These are phyloP conservation scores for Russula earlei DNA, from an alignment of 768 basidiomycete genomes.

Conservation along the genomic window DNA sequence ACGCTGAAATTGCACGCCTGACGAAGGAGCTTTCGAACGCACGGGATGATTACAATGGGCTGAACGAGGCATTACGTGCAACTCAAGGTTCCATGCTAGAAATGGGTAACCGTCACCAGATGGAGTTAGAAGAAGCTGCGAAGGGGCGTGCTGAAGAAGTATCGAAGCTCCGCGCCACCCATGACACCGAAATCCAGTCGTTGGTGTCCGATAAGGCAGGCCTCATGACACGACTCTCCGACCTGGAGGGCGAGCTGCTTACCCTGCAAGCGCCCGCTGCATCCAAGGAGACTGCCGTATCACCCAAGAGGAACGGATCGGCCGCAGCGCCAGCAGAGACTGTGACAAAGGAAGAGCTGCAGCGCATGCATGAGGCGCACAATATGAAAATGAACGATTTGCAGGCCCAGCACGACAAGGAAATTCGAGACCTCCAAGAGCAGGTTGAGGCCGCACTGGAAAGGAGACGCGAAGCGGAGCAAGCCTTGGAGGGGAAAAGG, in stretches of 20 bases:
- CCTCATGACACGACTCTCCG: slow-evolving; percentile 52
- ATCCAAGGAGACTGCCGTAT: slow-evolving; percentile 32
- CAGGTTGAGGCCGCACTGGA: slow-evolving; percentile 46
- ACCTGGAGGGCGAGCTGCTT: slow-evolving; percentile 69
- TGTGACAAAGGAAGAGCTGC: slow-evolving; percentile 69
- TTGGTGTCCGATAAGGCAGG: slow-evolving; percentile 55
- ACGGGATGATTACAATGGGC: slow-evolving; percentile 61
- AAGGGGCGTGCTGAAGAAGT: slow-evolving; percentile 61
- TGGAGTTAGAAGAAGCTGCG: slow-evolving; percentile 70
- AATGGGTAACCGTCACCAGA: slow-evolving; percentile 57
- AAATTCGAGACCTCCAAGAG: slow-evolving; percentile 40
- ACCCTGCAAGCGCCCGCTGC: slow-evolving; percentile 49
- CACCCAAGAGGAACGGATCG: slow-evolving; percentile 49
- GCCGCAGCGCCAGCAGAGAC: slow-evolving; percentile 33
- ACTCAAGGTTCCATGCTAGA: slow-evolving; percentile 64
- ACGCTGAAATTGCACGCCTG: slow-evolving; percentile 46
- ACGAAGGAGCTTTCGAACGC: slow-evolving; percentile 47
- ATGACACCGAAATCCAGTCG: slow-evolving; percentile 51
- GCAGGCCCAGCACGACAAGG: slow-evolving; percentile 56
- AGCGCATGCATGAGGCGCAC: slow-evolving; percentile 74
- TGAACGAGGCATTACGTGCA: slow-evolving; percentile 55
- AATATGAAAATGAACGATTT: slow-evolving; percentile 71
- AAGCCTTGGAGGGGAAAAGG: slow-evolving; percentile 55
- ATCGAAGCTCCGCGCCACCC: slow-evolving; percentile 45
- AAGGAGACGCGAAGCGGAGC: slow-evolving; percentile 45